Evolutionary conservation across 192 early-diverging fungal species (phyloP), one percentile per base, ranked within the genome.

Genomic region (Coemansia sp.): DNA sequence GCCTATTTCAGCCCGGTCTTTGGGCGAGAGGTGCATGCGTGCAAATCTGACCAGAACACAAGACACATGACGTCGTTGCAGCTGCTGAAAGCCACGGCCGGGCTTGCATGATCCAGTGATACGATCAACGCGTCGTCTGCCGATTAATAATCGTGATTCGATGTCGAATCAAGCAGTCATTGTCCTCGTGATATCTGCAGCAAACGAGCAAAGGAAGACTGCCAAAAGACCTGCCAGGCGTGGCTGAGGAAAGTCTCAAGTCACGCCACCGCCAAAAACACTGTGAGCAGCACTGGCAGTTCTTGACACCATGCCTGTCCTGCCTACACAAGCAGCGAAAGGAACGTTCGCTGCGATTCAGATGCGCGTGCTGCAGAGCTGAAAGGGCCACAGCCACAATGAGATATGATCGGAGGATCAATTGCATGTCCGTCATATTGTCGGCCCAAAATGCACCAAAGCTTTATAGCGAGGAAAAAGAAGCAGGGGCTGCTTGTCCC

Each of bases 361-460:
- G 29, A 31, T 62, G 29, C 17, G 21, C 50, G 31, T 23, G 19
- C 35, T 51, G 48, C 29, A 62, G 6, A 19, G 22, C 48, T 35
- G 31, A 31, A 31, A 49, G 48, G 21, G 59, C 47, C 35, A 29
- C 48, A 27, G 60, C 60, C 60, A 62, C 60, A 62, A 62, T 51
- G 50, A 3, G 60, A 62, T 38, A 51, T 62, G 60, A 62, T 62
- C 60, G 60, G 60, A 51, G 48, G 60, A 62, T 62, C 60, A 62
- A 62, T 62, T 51, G 60, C 60, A 62, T 62, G 27, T 6, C 60
- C 35, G 29, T 1, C 17, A 19, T 21, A 57, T 57, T 57, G 55
- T 57, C 29, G 14, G 29, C 26, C 47, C 37, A 9, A 43, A 31
- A 62, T 62, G 60, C 49, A 38, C 60, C 48, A 35, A 50, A 51